phyloP scores from a whole-genome alignment of 169 alveolate species.

The Plasmodium cynomolgi region DNA sequence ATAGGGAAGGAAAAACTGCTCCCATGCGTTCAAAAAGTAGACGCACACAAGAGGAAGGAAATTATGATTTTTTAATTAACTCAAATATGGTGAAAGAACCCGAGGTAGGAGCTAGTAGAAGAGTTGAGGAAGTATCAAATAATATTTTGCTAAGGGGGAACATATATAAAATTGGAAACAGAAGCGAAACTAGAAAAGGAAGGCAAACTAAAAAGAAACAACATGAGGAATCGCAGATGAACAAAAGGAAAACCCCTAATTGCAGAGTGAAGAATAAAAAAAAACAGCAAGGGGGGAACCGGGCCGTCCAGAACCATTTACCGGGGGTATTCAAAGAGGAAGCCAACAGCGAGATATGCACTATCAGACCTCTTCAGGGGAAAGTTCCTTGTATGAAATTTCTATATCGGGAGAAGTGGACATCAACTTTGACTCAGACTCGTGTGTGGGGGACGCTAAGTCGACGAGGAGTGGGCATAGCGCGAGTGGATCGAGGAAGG shows the following conservation, averaged over 20 bases:
- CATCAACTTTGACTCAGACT: slow-evolving; percentile 17
- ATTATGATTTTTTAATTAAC: slow-evolving; percentile 34
- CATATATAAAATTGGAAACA: not conserved
- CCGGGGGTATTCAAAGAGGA: not conserved
- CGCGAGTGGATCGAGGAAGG: not conserved
- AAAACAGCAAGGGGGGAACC: not conserved
- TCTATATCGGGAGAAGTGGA: slow-evolving; percentile 41
- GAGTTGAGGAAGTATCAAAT: not conserved
- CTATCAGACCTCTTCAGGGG: not conserved
- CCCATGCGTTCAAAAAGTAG: not conserved
- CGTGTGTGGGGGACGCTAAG: not conserved
- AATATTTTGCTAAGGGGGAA: slow-evolving; percentile 39
- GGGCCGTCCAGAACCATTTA: not conserved
- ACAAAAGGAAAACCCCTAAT: not conserved
- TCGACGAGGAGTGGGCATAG: not conserved
- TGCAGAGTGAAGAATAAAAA: not conserved
- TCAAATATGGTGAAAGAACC: slow-evolving; percentile 13
- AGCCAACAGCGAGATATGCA: not conserved
- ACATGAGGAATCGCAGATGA: not conserved
- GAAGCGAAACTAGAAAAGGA: not conserved
- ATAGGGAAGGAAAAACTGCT: not conserved
- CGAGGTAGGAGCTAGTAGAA: not conserved
- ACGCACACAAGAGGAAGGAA: not conserved
- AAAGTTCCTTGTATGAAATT: slow-evolving; percentile 36
- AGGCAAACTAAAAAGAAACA: not conserved